Evolutionary conservation across 2,329 filamentous ascomycete genomes (phyloP), one percentile per base, ranked within the genome.

Genomic region (Magnaporthales sp.): DNA sequence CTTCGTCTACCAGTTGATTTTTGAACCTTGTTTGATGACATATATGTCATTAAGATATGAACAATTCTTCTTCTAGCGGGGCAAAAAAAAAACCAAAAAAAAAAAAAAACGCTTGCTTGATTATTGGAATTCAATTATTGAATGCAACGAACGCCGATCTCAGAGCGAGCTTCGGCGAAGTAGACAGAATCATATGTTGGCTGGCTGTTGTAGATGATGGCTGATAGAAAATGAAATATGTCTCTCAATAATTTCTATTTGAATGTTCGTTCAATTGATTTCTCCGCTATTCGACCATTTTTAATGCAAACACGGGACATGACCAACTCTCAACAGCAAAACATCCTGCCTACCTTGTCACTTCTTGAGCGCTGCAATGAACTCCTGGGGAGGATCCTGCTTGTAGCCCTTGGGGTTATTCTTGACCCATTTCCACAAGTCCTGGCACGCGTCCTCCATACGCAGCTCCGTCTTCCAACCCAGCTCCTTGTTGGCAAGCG

Each of bases 341-440:
- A 13, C 22, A 26, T 29, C 13, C 24, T 4, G 56, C 22, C 24
- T 13, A 15, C 24, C 26, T 27, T 24, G 13, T 60, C 26, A 60
- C 62, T 77, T 76, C 80, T 89, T 86, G 70, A 89, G 71, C 63
- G 81, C 82, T 68, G 90, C 89, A 64, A 97, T 75, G 73, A 98
- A 84, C 78, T 91, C 88, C 70, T 91, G 84, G 0, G 95, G 94
- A n/a, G 94, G 92, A 71, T 93, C 84, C 80, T 98, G 93, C 71
- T 91, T 86, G 82, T 98, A 98, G 26, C 95, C 95, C 80, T 93
- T 88, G 27, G 95, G 95, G 81, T 98, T 98, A 81, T 97, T 98
- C 80, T 90, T 85, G 19, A 96, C 96, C 95, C 95, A 99, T 75
- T 88, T 89, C 95, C 95, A 99, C 71, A 99, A 84, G 78, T 99